Evolutionary conservation across 1,139 yeast genomes (phyloP).

Genomic region (Diutina neorugosa): DNA sequence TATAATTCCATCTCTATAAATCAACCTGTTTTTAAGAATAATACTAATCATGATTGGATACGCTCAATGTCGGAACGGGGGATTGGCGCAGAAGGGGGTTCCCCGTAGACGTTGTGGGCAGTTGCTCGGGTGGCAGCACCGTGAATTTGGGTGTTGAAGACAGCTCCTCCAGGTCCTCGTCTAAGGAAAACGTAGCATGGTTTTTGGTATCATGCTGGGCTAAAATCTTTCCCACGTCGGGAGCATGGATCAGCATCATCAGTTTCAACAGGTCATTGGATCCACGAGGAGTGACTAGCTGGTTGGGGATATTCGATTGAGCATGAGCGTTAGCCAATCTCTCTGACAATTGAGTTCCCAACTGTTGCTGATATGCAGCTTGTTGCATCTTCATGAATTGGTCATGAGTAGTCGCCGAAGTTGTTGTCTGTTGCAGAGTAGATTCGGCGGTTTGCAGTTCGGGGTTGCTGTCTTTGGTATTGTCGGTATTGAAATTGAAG

Average conservation of each 20-base stretch:
- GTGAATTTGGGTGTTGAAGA: background rate
- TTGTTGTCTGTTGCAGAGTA: background rate
- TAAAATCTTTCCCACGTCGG: slow-evolving; percentile 1
- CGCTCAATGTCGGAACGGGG: background rate
- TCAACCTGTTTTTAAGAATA: background rate
- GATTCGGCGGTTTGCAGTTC: background rate
- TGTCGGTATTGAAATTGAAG: background rate
- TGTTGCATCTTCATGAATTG: slow-evolving; percentile 26
- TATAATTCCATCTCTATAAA: background rate
- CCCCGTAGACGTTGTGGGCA: background rate
- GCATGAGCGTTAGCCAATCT: slow-evolving; percentile 6
- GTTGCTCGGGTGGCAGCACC: background rate
- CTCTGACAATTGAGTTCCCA: background rate
- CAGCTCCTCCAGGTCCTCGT: background rate
- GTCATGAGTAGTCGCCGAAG: slow-evolving; percentile 16
- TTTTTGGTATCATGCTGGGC: background rate
- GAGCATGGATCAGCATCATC: background rate
- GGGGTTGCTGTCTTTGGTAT: background rate
- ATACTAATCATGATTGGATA: background rate
- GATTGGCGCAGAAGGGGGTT: background rate
- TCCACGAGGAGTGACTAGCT: background rate
- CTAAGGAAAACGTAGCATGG: background rate
- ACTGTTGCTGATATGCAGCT: slow-evolving; percentile 26
- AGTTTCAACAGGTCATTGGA: slow-evolving; percentile 3
- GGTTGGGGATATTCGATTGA: background rate